Base-by-base conservation (phyloP, 441 rosid species). In the Erodium texanum region DNA sequence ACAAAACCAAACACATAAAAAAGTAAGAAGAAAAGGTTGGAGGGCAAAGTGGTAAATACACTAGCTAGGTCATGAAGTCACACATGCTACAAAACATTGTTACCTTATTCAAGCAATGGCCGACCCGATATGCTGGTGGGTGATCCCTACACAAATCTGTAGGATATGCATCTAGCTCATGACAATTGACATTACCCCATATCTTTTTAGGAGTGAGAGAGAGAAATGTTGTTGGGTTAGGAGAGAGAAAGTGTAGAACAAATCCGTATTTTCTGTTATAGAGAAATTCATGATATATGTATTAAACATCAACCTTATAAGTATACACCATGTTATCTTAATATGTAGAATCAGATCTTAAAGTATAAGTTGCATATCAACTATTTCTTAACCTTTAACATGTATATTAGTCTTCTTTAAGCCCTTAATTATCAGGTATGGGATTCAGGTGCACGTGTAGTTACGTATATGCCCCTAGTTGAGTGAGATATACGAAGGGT, bases 71-170 rank as follows among this genome's bases (percentile, higher is more conserved):
- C 54, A 45, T 45, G 54, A 45, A 2, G 16, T 12, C 16, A 12
- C 54, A 45, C 54, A 45, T 12, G 54, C 52, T 36, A 63, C 8
- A 45, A 69, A 69, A 67, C 50, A 52, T 58, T 71, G 73, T 70
- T 62, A 68, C 43, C 22, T 22, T 54, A 34, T 23, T 66, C 12
- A 45, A 34, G 69, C 27, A 54, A 54, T 45, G 69, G 61, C 18
- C 62, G 24, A 20, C 69, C 69, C 69, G 43, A 32, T 29, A 29
- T 29, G 69, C 15, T 32, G 62, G 69, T 54, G 69, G 69, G 36
- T 19, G 41, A 50, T 18, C 62, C 62, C 69, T 56, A 18, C 62
- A 56, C 62, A 56, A 18, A 56, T 16, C 1, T 56, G 9, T 16
- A 20, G 62, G n/a, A 45, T 45, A 15, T 45, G 16, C 54, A 56